Conservation (phyloP, 108 stramenopile species). For the Skeletonema tropicum region DNA sequence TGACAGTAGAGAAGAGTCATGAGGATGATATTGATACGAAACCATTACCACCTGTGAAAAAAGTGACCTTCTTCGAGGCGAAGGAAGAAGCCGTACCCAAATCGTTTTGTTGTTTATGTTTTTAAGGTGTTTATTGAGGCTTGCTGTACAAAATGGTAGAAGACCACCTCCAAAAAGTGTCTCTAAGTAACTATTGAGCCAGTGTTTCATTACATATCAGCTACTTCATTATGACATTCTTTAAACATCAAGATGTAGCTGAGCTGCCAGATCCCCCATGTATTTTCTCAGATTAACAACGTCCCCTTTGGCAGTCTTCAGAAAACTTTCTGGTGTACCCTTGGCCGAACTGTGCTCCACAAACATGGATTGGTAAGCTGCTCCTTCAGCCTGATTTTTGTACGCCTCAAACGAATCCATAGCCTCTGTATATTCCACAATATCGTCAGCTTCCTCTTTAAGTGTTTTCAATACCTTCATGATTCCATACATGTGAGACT, state of each 20-base stretch:
- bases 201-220: background rate
- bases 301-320: constrained; percentile 60
- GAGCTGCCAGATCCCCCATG: constrained; percentile 53
- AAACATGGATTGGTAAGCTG: constrained; percentile 67
- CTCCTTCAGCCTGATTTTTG: constrained; percentile 59
- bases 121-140: background rate
- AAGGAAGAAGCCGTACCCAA: background rate
- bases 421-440: constrained; percentile 64
- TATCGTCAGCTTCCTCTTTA: constrained; percentile 56
- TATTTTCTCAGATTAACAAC: constrained; percentile 49
- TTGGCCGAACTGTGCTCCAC: constrained; percentile 65
- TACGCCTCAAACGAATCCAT: constrained; percentile 65
- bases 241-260: constrained; percentile 44
- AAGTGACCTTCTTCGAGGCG: background rate
- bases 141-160: no score
- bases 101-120: background rate
- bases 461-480: constrained; percentile 55
- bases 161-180: no score
- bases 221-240: background rate
- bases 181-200: no score
- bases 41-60: background rate
- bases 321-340: constrained; percentile 51
- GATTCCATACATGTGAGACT: constrained; percentile 64
- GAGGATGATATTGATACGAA: background rate
- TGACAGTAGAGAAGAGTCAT: background rate